Percentiles rank a stretch among this genome's conserved stretches.
Evolutionary conservation across 768 basidiomycete species (phyloP).

Genomic region (Trametes coccinea): DNA sequence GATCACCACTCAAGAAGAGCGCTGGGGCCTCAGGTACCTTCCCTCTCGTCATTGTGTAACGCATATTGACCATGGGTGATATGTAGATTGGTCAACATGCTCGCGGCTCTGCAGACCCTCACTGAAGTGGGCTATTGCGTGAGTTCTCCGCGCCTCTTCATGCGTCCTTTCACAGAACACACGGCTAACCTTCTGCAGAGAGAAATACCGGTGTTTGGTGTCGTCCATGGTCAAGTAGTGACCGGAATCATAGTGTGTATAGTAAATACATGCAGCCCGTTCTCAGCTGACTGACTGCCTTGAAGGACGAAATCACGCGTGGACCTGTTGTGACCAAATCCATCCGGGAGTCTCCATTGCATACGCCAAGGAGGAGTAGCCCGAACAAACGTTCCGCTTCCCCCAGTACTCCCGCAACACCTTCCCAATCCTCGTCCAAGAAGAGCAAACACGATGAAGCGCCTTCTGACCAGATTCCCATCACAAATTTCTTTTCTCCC

Average conservation of each 20-base stretch:
- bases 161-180: not conserved
- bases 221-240: constrained; percentile 63
- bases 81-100: constrained; percentile 69
- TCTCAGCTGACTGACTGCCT: not conserved
- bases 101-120: constrained; percentile 61
- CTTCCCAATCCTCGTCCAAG: constrained; percentile 31
- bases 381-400: constrained; percentile 19
- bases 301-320: constrained; percentile 54
- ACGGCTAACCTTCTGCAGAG: constrained; percentile 46
- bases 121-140: constrained; percentile 52
- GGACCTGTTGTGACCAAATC: constrained; percentile 9
- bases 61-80: not conserved
- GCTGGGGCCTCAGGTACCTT: constrained; percentile 74
- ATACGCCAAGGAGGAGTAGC: constrained; percentile 1
- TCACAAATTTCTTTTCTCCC: constrained; percentile 26
- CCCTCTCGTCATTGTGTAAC: not conserved
- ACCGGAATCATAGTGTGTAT: constrained; percentile 70
- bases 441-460: constrained; percentile 26
- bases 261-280: too few species aligned
- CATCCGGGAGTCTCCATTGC: not conserved
- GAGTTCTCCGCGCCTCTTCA: not conserved
- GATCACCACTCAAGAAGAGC: constrained; percentile 60
- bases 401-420: constrained; percentile 20
- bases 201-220: constrained; percentile 83
- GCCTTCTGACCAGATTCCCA: constrained; percentile 24